phyloP scores from a whole-genome alignment of 1,284 basidiomycete species.

The Heterobasidion annosum region DNA sequence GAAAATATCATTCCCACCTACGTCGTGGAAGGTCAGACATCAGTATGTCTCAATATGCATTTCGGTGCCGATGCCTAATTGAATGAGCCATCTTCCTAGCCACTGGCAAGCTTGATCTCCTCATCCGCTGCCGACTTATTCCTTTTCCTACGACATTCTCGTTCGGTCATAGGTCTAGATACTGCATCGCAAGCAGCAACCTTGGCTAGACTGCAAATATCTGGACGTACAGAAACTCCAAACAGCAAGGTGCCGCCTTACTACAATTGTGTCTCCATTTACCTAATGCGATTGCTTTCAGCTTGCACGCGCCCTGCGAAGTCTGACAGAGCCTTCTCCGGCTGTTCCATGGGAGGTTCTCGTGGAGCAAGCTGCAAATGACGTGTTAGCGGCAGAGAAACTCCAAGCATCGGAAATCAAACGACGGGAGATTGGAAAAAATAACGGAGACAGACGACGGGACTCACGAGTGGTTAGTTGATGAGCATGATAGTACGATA shows the following conservation, averaged over 20 bases:
- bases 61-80: too few relatives aligned
- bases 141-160: constrained; percentile 48
- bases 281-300: not conserved
- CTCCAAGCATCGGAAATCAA: constrained; percentile 9
- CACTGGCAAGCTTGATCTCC: constrained; percentile 43
- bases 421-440: not conserved
- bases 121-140: constrained; percentile 58
- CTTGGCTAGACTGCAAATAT: constrained; percentile 34
- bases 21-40: constrained; percentile 36
- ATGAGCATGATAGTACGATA: not conserved
- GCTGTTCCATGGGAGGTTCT: constrained; percentile 7
- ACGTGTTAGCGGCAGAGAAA: constrained; percentile 13
- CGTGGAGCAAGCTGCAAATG: constrained; percentile 10
- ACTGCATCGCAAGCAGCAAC: constrained; percentile 37
- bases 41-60: constrained; percentile 26
- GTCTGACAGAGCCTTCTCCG: constrained; percentile 8
- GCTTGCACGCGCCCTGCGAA: constrained; percentile 8
- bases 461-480: constrained; percentile 5
- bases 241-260: constrained; percentile 8
- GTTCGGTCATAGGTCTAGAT: constrained; percentile 44
- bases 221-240: constrained; percentile 8
- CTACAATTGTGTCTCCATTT: not conserved
- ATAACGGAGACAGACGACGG: constrained; percentile 5
- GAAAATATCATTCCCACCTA: constrained; percentile 41
- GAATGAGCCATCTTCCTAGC: constrained; percentile 25